Percentiles rank a stretch among this genome's conserved stretches.
Evolutionary conservation across 2,329 filamentous ascomycete species (phyloP).

Genomic region (Phialophora expanda): DNA sequence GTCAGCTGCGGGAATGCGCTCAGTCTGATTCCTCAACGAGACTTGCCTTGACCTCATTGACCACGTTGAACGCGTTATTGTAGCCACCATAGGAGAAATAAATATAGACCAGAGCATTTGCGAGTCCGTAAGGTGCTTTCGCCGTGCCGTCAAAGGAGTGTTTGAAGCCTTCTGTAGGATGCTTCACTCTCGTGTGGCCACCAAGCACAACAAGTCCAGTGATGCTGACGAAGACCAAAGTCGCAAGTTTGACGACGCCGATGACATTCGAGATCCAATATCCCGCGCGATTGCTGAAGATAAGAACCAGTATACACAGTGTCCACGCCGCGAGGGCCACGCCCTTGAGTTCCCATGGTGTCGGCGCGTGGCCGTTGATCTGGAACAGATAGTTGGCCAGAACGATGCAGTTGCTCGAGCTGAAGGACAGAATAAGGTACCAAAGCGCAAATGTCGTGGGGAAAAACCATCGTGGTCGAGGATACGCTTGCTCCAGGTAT

Average conservation of each 20-base stretch:
- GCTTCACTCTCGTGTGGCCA: slow-evolving; percentile 54
- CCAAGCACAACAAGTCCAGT: slow-evolving; percentile 68
- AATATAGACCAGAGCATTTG: slow-evolving; percentile 64
- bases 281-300: slow-evolving; percentile 63
- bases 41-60: slow-evolving; percentile 61
- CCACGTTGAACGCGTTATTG: slow-evolving; percentile 65
- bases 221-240: slow-evolving; percentile 65
- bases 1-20: not conserved
- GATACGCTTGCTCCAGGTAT: slow-evolving; percentile 71
- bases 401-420: slow-evolving; percentile 69
- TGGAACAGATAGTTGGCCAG: slow-evolving; percentile 67
- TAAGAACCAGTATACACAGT: slow-evolving; percentile 55
- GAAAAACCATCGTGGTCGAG: slow-evolving; percentile 67
- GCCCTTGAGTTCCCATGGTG: slow-evolving; percentile 69
- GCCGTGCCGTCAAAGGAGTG: slow-evolving; percentile 60
- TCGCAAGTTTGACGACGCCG: slow-evolving; percentile 64
- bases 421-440: slow-evolving; percentile 67
- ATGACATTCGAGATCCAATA: slow-evolving; percentile 62
- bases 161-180: slow-evolving; percentile 61
- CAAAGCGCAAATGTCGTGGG: slow-evolving; percentile 69
- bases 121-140: slow-evolving; percentile 56
- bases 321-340: slow-evolving; percentile 69
- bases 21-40: not conserved
- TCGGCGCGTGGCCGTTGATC: slow-evolving; percentile 57
- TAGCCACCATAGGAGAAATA: slow-evolving; percentile 65